A percentile compares a stretch with the other conserved stretches of the same genome.
Conservation (phyloP, 495 filamentous ascomycete species). For the Penicillium cosmopolitanum region DNA sequence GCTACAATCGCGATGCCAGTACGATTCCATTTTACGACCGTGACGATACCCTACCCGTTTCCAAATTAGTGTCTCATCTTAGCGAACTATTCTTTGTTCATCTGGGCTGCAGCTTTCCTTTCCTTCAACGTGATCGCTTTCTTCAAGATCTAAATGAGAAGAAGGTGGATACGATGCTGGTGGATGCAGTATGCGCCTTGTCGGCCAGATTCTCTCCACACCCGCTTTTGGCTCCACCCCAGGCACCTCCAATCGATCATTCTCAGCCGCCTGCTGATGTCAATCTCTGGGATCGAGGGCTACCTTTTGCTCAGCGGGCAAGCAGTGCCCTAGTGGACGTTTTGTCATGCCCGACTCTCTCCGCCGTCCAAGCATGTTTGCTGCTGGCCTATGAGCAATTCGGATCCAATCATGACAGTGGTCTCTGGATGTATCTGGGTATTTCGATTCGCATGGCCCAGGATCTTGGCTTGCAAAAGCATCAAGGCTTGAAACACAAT, state of each 20-base stretch:
- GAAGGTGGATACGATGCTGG: conserved; percentile 80
- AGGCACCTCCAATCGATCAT: conserved; percentile 53
- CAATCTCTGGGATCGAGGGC: conserved; percentile 58
- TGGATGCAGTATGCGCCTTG: conserved; percentile 80
- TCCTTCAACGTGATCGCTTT: conserved; percentile 71
- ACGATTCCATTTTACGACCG: conserved; percentile 81
- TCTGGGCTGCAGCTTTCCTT: conserved; percentile 82
- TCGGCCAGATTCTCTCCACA: conserved; percentile 80
- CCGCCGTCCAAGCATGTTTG: conserved; percentile 77
- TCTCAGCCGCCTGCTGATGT: conserved; percentile 38
- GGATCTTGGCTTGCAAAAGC: conserved; percentile 79
- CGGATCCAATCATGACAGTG: conserved; percentile 82
- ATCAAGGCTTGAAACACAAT: conserved; percentile 72
- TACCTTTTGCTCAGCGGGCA: conserved; percentile 76
- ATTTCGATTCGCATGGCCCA: conserved; percentile 85
- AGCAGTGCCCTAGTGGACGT: conserved; percentile 74
- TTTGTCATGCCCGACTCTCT: conserved; percentile 76
- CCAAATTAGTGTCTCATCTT: conserved; percentile 72
- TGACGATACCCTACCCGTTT: conserved; percentile 65
- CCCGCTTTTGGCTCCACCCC: conserved; percentile 60
- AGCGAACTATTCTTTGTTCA: conserved; percentile 77
- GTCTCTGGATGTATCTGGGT: conserved; percentile 88
- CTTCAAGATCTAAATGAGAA: conserved; percentile 73
- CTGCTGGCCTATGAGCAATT: conserved; percentile 86
- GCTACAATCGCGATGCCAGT: conserved; percentile 57